These are phyloP conservation scores for Apiospora saccharicola DNA, from an alignment of 2,329 filamentous ascomycete genomes.

Conservation along the genomic window DNA sequence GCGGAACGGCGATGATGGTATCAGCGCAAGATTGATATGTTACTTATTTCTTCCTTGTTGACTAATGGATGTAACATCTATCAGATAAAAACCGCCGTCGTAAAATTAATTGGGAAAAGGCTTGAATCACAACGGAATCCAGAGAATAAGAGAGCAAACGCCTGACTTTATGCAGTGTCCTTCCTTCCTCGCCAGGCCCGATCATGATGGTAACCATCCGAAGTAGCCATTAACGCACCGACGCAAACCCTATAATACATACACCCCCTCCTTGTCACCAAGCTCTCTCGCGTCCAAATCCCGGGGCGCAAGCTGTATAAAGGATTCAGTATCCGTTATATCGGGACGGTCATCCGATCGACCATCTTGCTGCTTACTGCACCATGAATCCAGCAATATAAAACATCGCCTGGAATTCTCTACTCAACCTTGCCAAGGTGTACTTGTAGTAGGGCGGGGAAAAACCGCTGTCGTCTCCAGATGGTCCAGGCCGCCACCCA, in stretches of 20 bases:
- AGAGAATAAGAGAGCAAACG: slow-evolving; percentile 11
- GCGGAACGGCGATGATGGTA: too few species aligned
- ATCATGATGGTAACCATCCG: background rate
- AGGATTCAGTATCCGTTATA: background rate
- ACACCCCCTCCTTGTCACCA: background rate
- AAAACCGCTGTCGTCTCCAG: slow-evolving; percentile 85
- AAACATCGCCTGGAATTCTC: background rate
- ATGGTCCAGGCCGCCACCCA: slow-evolving; percentile 82
- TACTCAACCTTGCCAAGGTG: slow-evolving; percentile 59
- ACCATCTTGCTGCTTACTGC: background rate
- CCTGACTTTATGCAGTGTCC: slow-evolving; percentile 8
- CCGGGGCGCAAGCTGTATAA: background rate
- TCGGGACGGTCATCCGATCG: background rate
- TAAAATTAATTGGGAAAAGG: slow-evolving; percentile 12
- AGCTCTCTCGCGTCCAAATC: background rate
- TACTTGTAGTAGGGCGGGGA: slow-evolving; percentile 75
- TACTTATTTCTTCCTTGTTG: slow-evolving; percentile 4
- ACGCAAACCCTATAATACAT: slow-evolving; percentile 8
- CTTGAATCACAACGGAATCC: slow-evolving; percentile 1
- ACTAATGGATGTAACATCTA: slow-evolving; percentile 11
- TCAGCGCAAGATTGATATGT: background rate
- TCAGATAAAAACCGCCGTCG: background rate
- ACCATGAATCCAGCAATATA: background rate
- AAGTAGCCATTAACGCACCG: background rate
- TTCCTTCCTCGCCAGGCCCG: background rate